A percentile compares a stretch with the other conserved stretches of the same genome.
These are phyloP conservation scores for Biscogniauxia mediterranea DNA, from an alignment of 2,329 filamentous ascomycete genomes.

Conservation along the genomic window DNA sequence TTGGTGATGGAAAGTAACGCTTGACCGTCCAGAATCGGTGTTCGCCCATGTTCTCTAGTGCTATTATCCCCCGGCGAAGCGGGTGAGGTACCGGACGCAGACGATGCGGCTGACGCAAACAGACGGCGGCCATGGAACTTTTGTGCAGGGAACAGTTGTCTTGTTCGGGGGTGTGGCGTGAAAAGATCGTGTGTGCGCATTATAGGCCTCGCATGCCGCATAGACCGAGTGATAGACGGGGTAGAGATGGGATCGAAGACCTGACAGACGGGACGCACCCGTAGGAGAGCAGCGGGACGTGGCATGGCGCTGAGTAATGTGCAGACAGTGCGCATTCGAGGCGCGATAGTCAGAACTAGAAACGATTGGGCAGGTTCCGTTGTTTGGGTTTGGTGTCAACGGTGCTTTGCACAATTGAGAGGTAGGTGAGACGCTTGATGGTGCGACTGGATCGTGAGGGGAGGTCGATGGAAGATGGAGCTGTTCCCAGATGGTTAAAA, in stretches of 20 bases:
- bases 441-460: background rate
- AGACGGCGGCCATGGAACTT: background rate
- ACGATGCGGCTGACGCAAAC: background rate
- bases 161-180: background rate
- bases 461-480: background rate
- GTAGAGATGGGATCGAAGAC: background rate
- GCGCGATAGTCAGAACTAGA: no score
- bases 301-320: background rate
- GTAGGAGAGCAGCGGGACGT: background rate
- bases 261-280: background rate
- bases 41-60: slow-evolving; percentile 1
- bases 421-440: background rate
- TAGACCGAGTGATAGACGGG: background rate
- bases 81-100: background rate
- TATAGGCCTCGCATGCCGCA: background rate
- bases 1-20: slow-evolving; percentile 27
- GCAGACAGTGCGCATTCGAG: background rate
- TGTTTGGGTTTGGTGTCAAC: no score
- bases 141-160: background rate
- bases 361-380: no score
- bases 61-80: slow-evolving; percentile 2
- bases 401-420: background rate
- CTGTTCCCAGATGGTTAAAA: background rate
- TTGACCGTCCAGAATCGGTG: slow-evolving; percentile 5
- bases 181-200: background rate